Base-by-base conservation (phyloP, 495 filamentous ascomycete species). In the Trichoderma asperelloides region DNA sequence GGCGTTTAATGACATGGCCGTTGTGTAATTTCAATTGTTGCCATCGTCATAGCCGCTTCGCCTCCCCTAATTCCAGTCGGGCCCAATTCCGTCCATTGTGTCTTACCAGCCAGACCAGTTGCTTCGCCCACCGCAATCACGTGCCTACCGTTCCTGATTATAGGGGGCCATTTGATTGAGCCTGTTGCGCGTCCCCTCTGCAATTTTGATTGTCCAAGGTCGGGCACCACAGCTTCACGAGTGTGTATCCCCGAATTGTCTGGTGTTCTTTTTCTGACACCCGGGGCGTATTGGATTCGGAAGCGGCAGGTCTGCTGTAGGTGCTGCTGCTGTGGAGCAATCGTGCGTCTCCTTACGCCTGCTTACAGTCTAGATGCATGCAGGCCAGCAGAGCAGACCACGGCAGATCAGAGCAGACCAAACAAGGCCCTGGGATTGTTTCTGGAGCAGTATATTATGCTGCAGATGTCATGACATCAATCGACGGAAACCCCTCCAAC, bases 1-100 rank as follows among this genome's bases (percentile, higher is more conserved):
- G 23, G 55, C 55, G 55, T 60, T 60, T 60, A 60, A 60, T 60
- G 55, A 60, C 55, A 27, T 60, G 27, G 11, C 55, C 27, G n/a
- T 23, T 11, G 28, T 60, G 55, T 60, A 60, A 60, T 60, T 60
- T 60, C 55, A 60, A 28, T 30, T 30, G 55, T 30, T 25, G 16
- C 27, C 55, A 30, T 60, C 55, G 27, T 60, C 23, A 60, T 60
- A 60, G 55, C 55, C 55, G 55, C 55, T 15, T 60, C 55, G 55
- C 55, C 30, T 60, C 55, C 55, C 55, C 55, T 60, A 60, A 60
- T 60, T 60, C 25, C 25, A 12, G 25, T 60, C 55, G 33, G 33
- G 33, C 7, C 16, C 41, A 45, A 45, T 45, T 18, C 41, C 41
- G 41, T 45, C 41, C 41, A 15, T 15, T 21, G 1, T 21, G 55